Evolutionary conservation across 768 basidiomycete genomes (phyloP).

Genomic region (Rhizopogon vulgaris): DNA sequence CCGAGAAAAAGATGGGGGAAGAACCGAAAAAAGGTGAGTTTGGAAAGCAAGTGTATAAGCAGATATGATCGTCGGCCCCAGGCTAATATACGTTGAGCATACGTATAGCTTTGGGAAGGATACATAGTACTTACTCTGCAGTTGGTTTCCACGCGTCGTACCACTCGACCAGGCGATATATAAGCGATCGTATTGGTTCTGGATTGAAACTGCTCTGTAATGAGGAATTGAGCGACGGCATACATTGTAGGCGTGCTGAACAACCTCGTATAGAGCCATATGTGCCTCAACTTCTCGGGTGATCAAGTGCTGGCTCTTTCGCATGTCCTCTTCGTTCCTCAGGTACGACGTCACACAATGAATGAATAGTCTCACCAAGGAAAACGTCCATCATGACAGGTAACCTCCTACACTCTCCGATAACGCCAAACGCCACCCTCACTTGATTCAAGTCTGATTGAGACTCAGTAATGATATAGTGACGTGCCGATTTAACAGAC

Average conservation of each 20-base stretch:
- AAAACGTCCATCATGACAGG: constrained; percentile 65
- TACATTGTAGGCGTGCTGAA: background rate
- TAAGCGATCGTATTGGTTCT: constrained; percentile 44
- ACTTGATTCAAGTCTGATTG: constrained; percentile 43
- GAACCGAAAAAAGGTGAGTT: constrained; percentile 63
- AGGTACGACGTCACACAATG: background rate
- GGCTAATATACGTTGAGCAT: constrained; percentile 30
- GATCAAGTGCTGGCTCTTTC: constrained; percentile 52
- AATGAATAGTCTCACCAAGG: constrained; percentile 42
- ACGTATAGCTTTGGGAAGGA: background rate
- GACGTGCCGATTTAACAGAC: constrained; percentile 11
- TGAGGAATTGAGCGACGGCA: background rate
- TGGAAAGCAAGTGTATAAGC: constrained; percentile 68
- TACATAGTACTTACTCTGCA: constrained; percentile 42
- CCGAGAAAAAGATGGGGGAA: constrained; percentile 60
- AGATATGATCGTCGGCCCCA: constrained; percentile 52
- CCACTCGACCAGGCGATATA: constrained; percentile 64
- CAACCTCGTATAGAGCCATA: constrained; percentile 60
- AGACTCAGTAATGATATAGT: constrained; percentile 5
- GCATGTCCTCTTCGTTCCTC: constrained; percentile 49
- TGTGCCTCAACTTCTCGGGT: constrained; percentile 50
- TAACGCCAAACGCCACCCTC: constrained; percentile 48
- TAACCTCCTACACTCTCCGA: constrained; percentile 54
- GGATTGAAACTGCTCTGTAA: constrained; percentile 41
- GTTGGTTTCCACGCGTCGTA: constrained; percentile 70